Conservation (phyloP, 176 grass and related monocot species). For the Ensete glaucum region DNA sequence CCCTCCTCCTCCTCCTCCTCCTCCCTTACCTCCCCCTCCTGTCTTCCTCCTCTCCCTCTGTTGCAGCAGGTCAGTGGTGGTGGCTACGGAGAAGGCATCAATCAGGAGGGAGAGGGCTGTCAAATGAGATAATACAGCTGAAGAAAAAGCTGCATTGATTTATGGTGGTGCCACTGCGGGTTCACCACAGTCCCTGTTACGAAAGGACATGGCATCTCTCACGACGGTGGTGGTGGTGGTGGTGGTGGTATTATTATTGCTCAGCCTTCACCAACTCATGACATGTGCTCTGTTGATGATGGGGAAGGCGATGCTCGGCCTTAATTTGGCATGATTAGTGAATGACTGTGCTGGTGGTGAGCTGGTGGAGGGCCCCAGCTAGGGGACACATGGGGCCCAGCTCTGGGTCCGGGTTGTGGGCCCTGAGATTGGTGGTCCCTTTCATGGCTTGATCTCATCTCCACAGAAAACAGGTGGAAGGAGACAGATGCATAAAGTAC, state of each 20-base stretch:
- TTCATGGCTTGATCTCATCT: too few relatives aligned
- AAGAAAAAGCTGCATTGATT: neutral
- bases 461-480: too few relatives aligned
- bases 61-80: neutral
- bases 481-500: too few relatives aligned
- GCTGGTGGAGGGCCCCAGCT: neutral
- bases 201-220: slow-evolving; percentile 2
- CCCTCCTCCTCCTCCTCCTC: neutral
- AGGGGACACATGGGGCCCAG: too few relatives aligned
- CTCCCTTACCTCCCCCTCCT: too few relatives aligned
- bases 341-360: neutral
- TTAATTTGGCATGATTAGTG: neutral
- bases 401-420: too few relatives aligned
- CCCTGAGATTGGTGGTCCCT: too few relatives aligned
- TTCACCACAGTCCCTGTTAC: neutral
- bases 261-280: slow-evolving; percentile 1
- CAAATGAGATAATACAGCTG: neutral
- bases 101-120: slow-evolving; percentile 2
- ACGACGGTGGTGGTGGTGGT: too few relatives aligned
- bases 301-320: neutral
- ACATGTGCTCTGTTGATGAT: neutral
- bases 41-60: neutral
- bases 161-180: neutral
- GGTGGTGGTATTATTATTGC: neutral
- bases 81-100: neutral